Base-by-base conservation (phyloP, 257 asterid genomes). In the Fraxinus pennsylvanica region DNA sequence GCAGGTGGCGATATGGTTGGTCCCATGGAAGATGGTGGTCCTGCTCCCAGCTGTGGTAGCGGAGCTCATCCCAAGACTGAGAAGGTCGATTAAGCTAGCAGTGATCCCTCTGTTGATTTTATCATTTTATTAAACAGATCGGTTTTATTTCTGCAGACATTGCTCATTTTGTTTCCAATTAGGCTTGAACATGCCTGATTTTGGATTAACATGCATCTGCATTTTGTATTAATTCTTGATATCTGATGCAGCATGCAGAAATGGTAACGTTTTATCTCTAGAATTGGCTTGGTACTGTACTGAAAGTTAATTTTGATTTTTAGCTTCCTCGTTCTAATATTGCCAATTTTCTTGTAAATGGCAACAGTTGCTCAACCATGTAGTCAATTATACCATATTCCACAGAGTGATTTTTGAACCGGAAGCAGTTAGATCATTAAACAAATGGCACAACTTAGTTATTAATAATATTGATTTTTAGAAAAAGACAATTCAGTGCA, bases 31-130 rank as follows among this genome's bases (percentile, higher is more conserved):
- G 93, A 89, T 32, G 89, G 85, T 25, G 82, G 66, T 7, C 89
- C 88, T 39, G 87, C 90, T 22, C 90, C 89, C 0, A 68, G 86
- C 2, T 74, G 82, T 0, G 78, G 84, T 66, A 74, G 82, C 6
- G 89, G 90, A 7, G 84, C 93, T 72, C 88, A 90, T 14, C 91
- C 90, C n/a, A 89, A 89, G 91, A 89, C 84, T 0, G 91, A 89
- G 82, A 90, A 87, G 83, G 93, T 89, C 19, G 93, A 89, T 82
- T 89, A 84, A 38, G 75, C 35, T 72, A 36, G 27, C 22, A 4
- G 68, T 3, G 22, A 29, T 29, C 22, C 19, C 72, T 14, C 43
- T 17, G 0, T n/a, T 66, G 79, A 8, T 29, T 38, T 66, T 76
- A 5, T 54, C 25, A 14, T 54, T 54, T 54, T 54, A 19, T 5